Conservation (phyloP, 2,329 filamentous ascomycete species). For the Arthroderma sp. region DNA sequence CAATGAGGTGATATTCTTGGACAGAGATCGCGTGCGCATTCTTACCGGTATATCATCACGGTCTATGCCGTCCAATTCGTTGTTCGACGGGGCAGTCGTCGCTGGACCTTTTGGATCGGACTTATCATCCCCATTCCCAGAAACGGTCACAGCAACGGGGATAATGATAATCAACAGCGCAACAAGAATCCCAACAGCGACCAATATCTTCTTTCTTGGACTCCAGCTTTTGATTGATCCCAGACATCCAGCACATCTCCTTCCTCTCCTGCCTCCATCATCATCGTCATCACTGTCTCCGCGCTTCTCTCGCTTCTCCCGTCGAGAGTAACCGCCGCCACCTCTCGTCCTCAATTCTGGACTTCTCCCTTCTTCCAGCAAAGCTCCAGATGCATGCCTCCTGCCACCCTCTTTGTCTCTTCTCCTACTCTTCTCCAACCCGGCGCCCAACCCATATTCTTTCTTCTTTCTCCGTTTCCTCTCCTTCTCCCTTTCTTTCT, state of each 20-base stretch:
- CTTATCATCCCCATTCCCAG: constrained; percentile 17
- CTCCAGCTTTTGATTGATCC: constrained; percentile 19
- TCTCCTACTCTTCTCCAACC: constrained; percentile 15
- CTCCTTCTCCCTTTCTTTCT: constrained; percentile 26
- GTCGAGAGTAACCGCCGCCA: constrained; percentile 25
- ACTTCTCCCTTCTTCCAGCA: constrained; percentile 52
- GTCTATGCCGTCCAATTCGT: constrained; percentile 41
- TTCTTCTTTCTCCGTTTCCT: constrained; percentile 16
- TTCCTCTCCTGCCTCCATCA: constrained; percentile 27
- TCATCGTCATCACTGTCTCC: constrained; percentile 17
- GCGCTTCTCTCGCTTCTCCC: constrained; percentile 29
- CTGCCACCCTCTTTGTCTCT: constrained; percentile 22
- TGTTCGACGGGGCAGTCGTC: constrained; percentile 22
- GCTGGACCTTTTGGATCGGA: constrained; percentile 16
- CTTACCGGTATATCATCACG: constrained; percentile 45
- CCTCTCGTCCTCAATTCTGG: constrained; percentile 39
- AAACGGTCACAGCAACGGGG: constrained; percentile 51
- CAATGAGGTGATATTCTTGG: background rate
- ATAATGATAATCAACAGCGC: constrained; percentile 54
- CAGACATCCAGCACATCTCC: constrained; percentile 11
- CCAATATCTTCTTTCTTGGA: constrained; percentile 36
- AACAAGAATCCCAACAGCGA: constrained; percentile 41
- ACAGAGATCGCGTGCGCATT: constrained; percentile 1
- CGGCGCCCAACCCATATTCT: background rate
- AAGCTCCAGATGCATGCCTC: constrained; percentile 55